phyloP scores from a whole-genome alignment of 805 yeast species.

The Barnettozyma sp. region DNA sequence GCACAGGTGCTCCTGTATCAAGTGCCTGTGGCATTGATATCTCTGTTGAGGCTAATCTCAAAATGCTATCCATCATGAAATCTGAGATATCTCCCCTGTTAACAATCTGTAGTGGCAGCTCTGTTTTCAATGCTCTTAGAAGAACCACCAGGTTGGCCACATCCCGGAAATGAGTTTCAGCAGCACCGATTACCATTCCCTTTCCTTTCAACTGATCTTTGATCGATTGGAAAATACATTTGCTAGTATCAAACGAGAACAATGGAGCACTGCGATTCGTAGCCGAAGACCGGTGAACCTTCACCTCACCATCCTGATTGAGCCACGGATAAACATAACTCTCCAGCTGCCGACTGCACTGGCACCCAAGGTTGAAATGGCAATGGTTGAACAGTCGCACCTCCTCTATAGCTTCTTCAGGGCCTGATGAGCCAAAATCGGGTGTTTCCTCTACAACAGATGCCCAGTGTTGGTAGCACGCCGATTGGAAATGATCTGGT shows the following conservation, averaged over 20 bases:
- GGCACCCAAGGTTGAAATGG: neutral
- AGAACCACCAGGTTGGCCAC: conserved; percentile 33
- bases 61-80: conserved; percentile 25
- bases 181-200: conserved; percentile 30
- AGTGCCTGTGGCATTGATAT: too few relatives aligned
- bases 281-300: neutral
- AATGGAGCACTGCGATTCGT: neutral
- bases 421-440: neutral
- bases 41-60: conserved; percentile 2
- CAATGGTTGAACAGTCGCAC: conserved; percentile 7
- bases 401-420: neutral
- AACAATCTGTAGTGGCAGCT: conserved; percentile 28
- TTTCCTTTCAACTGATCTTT: conserved; percentile 4
- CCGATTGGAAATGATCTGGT: neutral
- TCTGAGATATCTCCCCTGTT: conserved; percentile 26
- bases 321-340: conserved; percentile 7
- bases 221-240: conserved; percentile 2
- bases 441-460: neutral
- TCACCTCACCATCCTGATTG: neutral
- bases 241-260: neutral
- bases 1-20: too few relatives aligned
- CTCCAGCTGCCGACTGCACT: conserved; percentile 4
- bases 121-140: conserved; percentile 27
- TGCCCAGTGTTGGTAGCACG: neutral
- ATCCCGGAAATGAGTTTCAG: conserved; percentile 24